phyloP scores from a whole-genome alignment of 768 basidiomycete species.

The Termitomyces sp. region DNA sequence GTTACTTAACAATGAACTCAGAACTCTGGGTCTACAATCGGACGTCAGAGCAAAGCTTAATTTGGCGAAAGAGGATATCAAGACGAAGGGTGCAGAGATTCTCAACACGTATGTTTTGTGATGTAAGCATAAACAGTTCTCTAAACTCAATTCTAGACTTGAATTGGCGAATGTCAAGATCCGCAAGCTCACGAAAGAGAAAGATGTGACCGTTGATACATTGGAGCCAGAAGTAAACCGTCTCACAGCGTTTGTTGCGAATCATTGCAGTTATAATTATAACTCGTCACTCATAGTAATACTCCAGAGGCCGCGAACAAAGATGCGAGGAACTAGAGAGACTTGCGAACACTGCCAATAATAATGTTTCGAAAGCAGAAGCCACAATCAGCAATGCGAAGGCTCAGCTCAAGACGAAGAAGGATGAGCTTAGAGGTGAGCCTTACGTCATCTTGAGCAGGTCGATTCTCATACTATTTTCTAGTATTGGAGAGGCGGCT shows the following conservation, averaged over 20 bases:
- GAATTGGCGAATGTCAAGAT: slow-evolving; percentile 59
- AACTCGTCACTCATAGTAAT: neutral
- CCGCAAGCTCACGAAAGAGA: slow-evolving; percentile 55
- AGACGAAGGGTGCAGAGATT: slow-evolving; percentile 62
- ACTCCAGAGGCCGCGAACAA: slow-evolving; percentile 62
- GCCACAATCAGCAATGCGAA: slow-evolving; percentile 58
- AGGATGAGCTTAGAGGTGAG: slow-evolving; percentile 60
- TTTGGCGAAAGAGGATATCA: slow-evolving; percentile 66
- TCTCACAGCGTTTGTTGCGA: slow-evolving; percentile 46
- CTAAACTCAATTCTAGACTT: slow-evolving; percentile 44
- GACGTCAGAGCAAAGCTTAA: slow-evolving; percentile 78
- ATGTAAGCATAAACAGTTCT: neutral
- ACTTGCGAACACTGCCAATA: slow-evolving; percentile 45
- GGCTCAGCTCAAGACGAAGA: slow-evolving; percentile 58
- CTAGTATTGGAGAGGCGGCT: slow-evolving; percentile 48
- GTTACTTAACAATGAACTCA: slow-evolving; percentile 64
- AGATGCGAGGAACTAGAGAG: slow-evolving; percentile 49
- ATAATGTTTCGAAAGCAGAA: slow-evolving; percentile 61
- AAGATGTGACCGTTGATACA: slow-evolving; percentile 52
- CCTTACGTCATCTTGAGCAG: neutral
- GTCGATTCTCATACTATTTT: neutral
- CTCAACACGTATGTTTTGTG: slow-evolving; percentile 56
- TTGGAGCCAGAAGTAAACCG: slow-evolving; percentile 76
- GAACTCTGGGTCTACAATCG: slow-evolving; percentile 70
- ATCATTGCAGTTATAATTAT: neutral